Evolutionary conservation across 2,329 filamentous ascomycete species (phyloP).

Genomic region (Ilyonectria robusta): DNA sequence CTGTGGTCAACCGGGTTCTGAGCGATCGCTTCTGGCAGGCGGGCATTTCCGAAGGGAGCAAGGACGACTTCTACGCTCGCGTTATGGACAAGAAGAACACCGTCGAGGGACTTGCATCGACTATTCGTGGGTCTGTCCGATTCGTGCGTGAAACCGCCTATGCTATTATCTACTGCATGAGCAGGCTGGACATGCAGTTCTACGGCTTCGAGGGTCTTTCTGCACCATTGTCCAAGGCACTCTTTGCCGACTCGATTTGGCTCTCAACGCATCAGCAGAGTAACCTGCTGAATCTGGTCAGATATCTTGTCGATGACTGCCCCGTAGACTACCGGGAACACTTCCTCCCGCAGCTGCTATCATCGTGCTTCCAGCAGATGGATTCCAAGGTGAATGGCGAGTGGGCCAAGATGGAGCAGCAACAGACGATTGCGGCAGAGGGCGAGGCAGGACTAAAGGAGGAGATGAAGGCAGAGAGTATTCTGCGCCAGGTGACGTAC

Average conservation of each 20-base stretch:
- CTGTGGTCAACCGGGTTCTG: slow-evolving; percentile 84
- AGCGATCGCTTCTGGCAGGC: slow-evolving; percentile 99
- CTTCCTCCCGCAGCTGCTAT: slow-evolving; percentile 88
- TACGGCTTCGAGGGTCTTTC: slow-evolving; percentile 92
- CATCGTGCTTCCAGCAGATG: slow-evolving; percentile 86
- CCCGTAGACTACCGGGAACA: slow-evolving; percentile 81
- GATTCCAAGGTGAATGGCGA: slow-evolving; percentile 89
- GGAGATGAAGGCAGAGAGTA: slow-evolving; percentile 98
- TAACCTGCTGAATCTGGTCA: slow-evolving; percentile 89
- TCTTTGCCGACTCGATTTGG: slow-evolving; percentile 86
- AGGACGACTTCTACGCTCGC: slow-evolving; percentile 95
- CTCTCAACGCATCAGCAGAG: slow-evolving; percentile 95
- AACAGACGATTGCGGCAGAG: slow-evolving; percentile 73
- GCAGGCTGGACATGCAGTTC: slow-evolving; percentile 86
- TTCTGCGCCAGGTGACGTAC: slow-evolving; percentile 92
- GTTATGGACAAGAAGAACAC: slow-evolving; percentile 91
- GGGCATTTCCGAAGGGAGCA: slow-evolving; percentile 94
- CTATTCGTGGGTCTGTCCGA: slow-evolving; percentile 88
- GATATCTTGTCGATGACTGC: slow-evolving; percentile 92
- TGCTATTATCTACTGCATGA: slow-evolving; percentile 94
- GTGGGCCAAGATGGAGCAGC: slow-evolving; percentile 82
- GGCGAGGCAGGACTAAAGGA: slow-evolving; percentile 86
- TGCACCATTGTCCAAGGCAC: slow-evolving; percentile 83
- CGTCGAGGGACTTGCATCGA: slow-evolving; percentile 93
- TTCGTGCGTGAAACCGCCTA: slow-evolving; percentile 95